Evolutionary conservation across 139 green algal genomes (phyloP).

Genomic region (Closterium sp.): DNA sequence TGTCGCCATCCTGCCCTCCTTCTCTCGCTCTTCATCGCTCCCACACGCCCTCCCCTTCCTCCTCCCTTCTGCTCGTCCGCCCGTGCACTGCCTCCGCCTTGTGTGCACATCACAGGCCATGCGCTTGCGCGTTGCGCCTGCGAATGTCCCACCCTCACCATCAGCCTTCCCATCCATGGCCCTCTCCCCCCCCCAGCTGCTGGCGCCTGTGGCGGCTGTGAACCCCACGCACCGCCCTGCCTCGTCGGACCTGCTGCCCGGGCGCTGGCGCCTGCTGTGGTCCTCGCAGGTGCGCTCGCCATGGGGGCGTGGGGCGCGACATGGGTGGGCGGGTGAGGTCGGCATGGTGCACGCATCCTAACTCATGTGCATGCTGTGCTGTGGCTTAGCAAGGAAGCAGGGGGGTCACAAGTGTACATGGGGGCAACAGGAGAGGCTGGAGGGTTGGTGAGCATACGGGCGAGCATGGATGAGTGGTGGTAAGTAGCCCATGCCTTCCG

Average conservation of each 20-base stretch:
- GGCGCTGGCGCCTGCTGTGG: slow-evolving; percentile 36
- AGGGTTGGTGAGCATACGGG: no score
- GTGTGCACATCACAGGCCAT: not conserved
- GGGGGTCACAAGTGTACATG: no score
- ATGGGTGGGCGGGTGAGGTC: no score
- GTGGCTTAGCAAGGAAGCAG: no score
- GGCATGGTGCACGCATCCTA: no score
- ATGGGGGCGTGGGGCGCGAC: no score
- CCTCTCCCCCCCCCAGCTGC: not conserved
- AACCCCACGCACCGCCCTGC: slow-evolving; percentile 36
- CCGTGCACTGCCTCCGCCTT: not conserved
- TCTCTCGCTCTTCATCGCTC: no score
- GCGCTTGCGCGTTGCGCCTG: not conserved
- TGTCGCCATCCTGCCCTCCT: no score
- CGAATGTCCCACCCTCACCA: not conserved
- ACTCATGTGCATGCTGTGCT: no score
- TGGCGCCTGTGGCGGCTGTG: not conserved
- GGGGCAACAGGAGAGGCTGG: no score
- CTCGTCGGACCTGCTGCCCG: not conserved
- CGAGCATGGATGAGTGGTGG: no score
- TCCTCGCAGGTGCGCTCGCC: slow-evolving; percentile 32
- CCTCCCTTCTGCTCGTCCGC: not conserved
- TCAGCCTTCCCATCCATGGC: not conserved
- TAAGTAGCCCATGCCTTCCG: no score
- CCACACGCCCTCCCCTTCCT: not conserved